A percentile compares a stretch with the other conserved stretches of the same genome.
These are phyloP conservation scores for Euptelea pleiosperma DNA, from an alignment of 164 flowering plant genomes.

Conservation along the genomic window DNA sequence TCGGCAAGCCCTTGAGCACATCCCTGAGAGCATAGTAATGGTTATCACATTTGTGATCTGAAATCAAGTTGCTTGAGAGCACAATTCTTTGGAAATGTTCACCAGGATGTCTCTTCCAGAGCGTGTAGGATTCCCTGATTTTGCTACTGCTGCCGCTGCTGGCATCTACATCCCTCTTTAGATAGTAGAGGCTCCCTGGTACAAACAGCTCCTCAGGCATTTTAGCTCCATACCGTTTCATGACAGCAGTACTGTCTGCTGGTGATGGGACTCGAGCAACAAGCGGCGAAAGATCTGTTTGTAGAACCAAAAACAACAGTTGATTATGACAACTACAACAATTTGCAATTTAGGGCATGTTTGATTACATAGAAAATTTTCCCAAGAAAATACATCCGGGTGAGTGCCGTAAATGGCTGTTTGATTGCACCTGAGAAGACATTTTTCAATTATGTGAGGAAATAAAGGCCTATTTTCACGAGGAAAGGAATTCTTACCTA, in stretches of 20 bases:
- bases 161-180: constrained; percentile 45
- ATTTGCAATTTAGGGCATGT: neutral
- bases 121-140: constrained; percentile 47
- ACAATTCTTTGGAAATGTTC: constrained; percentile 70
- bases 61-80: constrained; percentile 66
- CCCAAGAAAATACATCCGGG: too few species aligned
- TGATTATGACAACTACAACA: neutral
- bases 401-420: too few species aligned
- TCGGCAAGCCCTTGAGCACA: constrained; percentile 76
- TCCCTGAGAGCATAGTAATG: constrained; percentile 87
- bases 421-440: too few species aligned
- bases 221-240: constrained; percentile 13
- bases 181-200: constrained; percentile 27
- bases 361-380: neutral
- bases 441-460: too few species aligned
- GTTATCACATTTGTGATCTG: constrained; percentile 87
- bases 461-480: too few species aligned
- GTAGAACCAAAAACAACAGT: constrained; percentile 2
- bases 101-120: constrained; percentile 67
- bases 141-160: constrained; percentile 14
- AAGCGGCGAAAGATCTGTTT: constrained; percentile 26
- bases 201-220: constrained; percentile 56
- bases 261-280: constrained; percentile 11
- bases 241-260: constrained; percentile 8
- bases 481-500: too few species aligned